Evolutionary conservation across 139 green algal genomes (phyloP).

Genomic region (Volvox reticuliferus): DNA sequence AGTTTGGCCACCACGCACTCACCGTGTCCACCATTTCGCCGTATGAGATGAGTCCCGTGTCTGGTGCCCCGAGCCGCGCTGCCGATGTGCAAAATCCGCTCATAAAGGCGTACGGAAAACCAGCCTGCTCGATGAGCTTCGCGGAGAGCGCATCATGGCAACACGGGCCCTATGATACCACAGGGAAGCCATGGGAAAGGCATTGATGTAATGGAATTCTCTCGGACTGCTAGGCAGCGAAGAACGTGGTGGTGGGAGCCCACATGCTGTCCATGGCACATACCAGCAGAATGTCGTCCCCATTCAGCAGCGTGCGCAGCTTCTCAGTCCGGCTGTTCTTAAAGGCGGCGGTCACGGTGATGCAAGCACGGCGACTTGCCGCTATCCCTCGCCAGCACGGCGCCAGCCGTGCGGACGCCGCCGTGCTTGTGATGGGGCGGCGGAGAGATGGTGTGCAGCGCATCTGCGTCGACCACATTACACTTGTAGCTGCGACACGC

Average conservation of each 20-base stretch:
- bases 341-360: slow-evolving; percentile 4
- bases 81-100: slow-evolving; percentile 88
- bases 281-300: slow-evolving; percentile 40
- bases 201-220: too few relatives aligned
- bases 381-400: not conserved
- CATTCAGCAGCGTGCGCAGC: slow-evolving; percentile 32
- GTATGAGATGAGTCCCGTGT: slow-evolving; percentile 90
- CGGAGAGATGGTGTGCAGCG: not conserved
- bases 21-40: slow-evolving; percentile 89
- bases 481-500: too few relatives aligned
- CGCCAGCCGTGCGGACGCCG: not conserved
- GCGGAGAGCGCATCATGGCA: slow-evolving; percentile 88
- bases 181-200: not conserved
- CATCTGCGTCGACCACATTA: not conserved
- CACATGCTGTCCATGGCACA: not conserved
- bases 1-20: not conserved
- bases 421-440: not conserved
- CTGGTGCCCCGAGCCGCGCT: slow-evolving; percentile 79
- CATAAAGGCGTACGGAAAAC: slow-evolving; percentile 92
- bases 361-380: not conserved
- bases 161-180: slow-evolving; percentile 75
- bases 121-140: slow-evolving; percentile 84
- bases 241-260: too few relatives aligned
- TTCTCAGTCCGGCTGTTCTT: slow-evolving; percentile 36
- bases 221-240: too few relatives aligned